A percentile compares a stretch with the other conserved stretches of the same genome.
These are phyloP conservation scores for Penicillium riverlandense DNA, from an alignment of 495 filamentous ascomycete species.

Conservation along the genomic window DNA sequence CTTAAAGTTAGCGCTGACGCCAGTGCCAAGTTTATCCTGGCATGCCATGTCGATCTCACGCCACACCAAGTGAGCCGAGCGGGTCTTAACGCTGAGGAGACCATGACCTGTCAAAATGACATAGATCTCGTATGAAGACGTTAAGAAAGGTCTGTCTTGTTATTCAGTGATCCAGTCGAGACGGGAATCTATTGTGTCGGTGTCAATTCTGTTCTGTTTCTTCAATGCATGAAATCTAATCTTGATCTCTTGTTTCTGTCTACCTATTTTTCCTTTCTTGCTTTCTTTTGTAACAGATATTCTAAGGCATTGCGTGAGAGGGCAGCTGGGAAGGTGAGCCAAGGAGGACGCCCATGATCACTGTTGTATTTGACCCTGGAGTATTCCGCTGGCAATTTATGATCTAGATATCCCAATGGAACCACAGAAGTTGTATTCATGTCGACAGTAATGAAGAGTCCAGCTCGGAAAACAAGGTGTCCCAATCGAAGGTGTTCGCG, in stretches of 20 bases:
- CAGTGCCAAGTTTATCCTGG: slow-evolving; percentile 1
- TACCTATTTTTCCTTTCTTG: no score
- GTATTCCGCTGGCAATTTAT: no score
- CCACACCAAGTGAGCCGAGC: not conserved
- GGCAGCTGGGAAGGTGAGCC: no score
- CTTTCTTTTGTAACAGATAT: no score
- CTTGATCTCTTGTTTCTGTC: no score
- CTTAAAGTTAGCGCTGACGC: slow-evolving; percentile 1
- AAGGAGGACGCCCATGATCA: no score
- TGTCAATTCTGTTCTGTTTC: no score
- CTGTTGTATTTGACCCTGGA: no score
- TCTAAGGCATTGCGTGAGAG: no score
- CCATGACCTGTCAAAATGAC: not conserved
- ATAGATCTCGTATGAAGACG: not conserved
- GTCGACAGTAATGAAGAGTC: slow-evolving; percentile 12
- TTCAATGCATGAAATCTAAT: no score
- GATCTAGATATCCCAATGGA: not conserved
- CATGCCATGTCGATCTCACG: slow-evolving; percentile 2
- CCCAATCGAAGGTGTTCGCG: slow-evolving; percentile 14
- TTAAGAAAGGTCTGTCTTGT: not conserved
- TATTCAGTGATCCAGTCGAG: no score
- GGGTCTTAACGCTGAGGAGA: not conserved
- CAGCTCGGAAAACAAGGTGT: slow-evolving; percentile 12
- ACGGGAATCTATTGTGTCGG: no score
- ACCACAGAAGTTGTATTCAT: not conserved